Conservation (phyloP, 163 green algal species). For the Chlamydomonas reinhardtii region DNA sequence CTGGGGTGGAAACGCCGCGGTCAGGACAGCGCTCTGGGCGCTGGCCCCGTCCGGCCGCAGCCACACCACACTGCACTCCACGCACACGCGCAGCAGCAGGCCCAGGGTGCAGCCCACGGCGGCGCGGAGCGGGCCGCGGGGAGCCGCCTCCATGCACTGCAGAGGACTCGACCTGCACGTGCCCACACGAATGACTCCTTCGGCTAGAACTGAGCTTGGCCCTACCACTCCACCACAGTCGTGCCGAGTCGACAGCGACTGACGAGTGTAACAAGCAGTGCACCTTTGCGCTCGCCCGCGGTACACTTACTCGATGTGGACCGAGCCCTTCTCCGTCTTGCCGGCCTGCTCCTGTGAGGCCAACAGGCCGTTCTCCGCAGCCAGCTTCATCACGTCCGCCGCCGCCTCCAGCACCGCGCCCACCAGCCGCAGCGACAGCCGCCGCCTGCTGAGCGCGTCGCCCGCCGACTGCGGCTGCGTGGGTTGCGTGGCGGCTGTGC, state of each 20-base stretch:
- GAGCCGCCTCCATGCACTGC: constrained; percentile 22
- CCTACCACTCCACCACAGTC: too few relatives aligned
- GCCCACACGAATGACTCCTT: too few relatives aligned
- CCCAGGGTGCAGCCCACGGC: background rate
- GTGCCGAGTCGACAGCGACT: too few relatives aligned
- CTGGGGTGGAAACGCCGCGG: background rate
- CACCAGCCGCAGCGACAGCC: constrained; percentile 6
- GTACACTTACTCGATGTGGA: constrained; percentile 27
- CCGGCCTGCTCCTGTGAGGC: constrained; percentile 3
- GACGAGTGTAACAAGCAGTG: too few relatives aligned
- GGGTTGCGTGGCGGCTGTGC: too few relatives aligned
- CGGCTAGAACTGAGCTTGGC: too few relatives aligned
- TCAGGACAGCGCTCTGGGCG: background rate
- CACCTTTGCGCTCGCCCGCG: too few relatives aligned
- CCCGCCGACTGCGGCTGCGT: background rate
- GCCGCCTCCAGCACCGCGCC: constrained; percentile 1
- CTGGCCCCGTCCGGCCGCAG: background rate
- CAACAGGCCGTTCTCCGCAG: background rate
- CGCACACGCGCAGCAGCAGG: constrained; percentile 24
- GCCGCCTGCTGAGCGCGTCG: too few relatives aligned
- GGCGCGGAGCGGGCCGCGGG: background rate
- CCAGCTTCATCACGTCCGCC: background rate
- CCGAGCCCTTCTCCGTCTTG: background rate
- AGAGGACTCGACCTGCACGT: constrained; percentile 5
- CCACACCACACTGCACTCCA: constrained; percentile 11